phyloP scores from a whole-genome alignment of 306 rosid species.

The Vigna radiata region DNA sequence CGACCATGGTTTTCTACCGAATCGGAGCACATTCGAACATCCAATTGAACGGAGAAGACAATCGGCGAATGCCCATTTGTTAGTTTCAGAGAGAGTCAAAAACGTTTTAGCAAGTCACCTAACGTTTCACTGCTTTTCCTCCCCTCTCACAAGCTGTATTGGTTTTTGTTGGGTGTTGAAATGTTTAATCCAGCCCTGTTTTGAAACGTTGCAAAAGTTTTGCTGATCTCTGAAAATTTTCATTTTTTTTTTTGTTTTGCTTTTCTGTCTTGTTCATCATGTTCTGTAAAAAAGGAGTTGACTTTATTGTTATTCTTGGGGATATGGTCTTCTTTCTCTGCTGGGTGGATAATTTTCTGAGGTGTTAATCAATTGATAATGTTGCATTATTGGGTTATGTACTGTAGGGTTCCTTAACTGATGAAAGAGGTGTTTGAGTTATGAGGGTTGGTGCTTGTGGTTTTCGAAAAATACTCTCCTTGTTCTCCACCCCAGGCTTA shows the following conservation, averaged over 20 bases:
- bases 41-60: too few relatives aligned
- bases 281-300: slow-evolving; percentile 48
- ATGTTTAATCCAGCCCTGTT: slow-evolving; percentile 27
- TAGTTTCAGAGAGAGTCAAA: too few relatives aligned
- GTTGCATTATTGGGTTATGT: slow-evolving; percentile 48
- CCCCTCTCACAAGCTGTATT: slow-evolving; percentile 1
- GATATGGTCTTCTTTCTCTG: neutral
- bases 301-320: slow-evolving; percentile 45
- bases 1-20: too few relatives aligned
- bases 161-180: slow-evolving; percentile 43
- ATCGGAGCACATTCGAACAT: too few relatives aligned
- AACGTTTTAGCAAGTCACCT: too few relatives aligned
- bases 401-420: slow-evolving; percentile 20
- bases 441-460: slow-evolving; percentile 26
- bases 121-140: neutral
- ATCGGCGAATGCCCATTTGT: too few relatives aligned
- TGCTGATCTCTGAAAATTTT: slow-evolving; percentile 47
- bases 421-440: slow-evolving; percentile 31
- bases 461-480: slow-evolving; percentile 40
- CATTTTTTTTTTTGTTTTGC: neutral
- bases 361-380: slow-evolving; percentile 33
- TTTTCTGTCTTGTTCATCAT: slow-evolving; percentile 32
- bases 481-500: slow-evolving; percentile 16
- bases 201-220: slow-evolving; percentile 37
- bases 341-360: slow-evolving; percentile 16